phyloP scores from a whole-genome alignment of 2,329 filamentous ascomycete genomes.

The Tolypocladium sp. region DNA sequence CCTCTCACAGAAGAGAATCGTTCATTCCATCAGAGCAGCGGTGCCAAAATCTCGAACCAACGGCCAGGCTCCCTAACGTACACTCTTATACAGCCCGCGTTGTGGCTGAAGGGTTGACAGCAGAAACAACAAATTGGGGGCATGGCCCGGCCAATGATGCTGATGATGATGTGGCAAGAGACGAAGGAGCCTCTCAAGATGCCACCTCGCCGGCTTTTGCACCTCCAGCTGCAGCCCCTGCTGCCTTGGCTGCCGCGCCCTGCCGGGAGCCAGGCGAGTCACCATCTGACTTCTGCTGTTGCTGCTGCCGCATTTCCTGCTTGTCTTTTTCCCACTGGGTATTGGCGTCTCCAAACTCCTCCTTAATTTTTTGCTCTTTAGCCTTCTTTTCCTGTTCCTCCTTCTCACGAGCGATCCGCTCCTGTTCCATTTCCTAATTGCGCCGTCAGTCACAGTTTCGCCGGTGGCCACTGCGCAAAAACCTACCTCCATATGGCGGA shows the following conservation, averaged over 20 bases:
- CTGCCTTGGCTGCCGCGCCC: constrained; percentile 4
- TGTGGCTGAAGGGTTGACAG: neutral
- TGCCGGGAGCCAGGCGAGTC: constrained; percentile 1
- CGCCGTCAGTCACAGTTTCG: constrained; percentile 6
- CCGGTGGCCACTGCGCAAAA: neutral
- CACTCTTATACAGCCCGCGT: neutral
- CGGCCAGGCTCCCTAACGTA: neutral
- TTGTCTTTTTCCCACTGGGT: constrained; percentile 89
- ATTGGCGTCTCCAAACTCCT: constrained; percentile 67
- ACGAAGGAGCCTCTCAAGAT: neutral
- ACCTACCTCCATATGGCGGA: constrained; percentile 83
- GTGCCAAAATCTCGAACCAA: neutral
- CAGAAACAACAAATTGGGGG: neutral
- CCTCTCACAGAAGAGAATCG: neutral
- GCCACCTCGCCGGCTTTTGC: neutral
- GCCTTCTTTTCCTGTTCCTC: constrained; percentile 62
- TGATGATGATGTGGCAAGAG: neutral
- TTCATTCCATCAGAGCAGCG: neutral
- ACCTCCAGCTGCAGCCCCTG: constrained; percentile 1
- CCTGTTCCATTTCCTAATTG: constrained; percentile 78
- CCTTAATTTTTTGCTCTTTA: constrained; percentile 63
- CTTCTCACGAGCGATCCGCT: constrained; percentile 68
- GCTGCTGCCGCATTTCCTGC: constrained; percentile 56
- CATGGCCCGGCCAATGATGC: neutral
- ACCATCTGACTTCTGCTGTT: constrained; percentile 3